A percentile compares a stretch with the other conserved stretches of the same genome.
Conservation (phyloP, 495 filamentous ascomycete genomes). For the Aspergillus avenaceus region DNA sequence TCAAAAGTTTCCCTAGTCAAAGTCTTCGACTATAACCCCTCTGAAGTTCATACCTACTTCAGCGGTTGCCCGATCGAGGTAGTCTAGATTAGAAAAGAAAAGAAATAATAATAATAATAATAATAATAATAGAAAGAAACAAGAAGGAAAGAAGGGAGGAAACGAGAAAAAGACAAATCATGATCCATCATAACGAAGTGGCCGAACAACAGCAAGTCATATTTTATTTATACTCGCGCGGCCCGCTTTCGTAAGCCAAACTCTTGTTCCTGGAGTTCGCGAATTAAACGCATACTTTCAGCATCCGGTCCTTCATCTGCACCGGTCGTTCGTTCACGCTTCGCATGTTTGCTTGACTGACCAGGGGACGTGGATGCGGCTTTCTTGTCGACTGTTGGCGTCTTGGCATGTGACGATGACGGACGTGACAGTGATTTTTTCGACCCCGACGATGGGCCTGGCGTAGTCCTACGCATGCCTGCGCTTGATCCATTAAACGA, state of each 20-base stretch:
- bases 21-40: background rate
- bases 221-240: conserved; percentile 18
- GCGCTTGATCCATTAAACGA: conserved; percentile 20
- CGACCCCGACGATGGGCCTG: conserved; percentile 23
- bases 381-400: conserved; percentile 33
- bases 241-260: conserved; percentile 52
- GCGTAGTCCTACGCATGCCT: conserved; percentile 25
- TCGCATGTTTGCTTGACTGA: conserved; percentile 26
- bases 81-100: conserved; percentile 10
- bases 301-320: conserved; percentile 42
- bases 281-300: conserved; percentile 52
- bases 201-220: background rate
- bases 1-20: conserved; percentile 6
- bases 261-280: conserved; percentile 55
- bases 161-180: conserved; percentile 2
- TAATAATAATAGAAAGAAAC: conserved; percentile 9
- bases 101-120: conserved; percentile 4
- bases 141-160: conserved; percentile 7
- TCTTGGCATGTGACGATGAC: conserved; percentile 43
- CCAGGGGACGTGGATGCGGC: conserved; percentile 29
- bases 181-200: conserved; percentile 7
- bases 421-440: conserved; percentile 40
- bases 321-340: conserved; percentile 16
- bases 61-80: conserved; percentile 13
- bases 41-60: conserved; percentile 5